Evolutionary conservation across 164 flowering plant genomes (phyloP), one percentile per base, ranked within the genome.

Genomic region (Amborella trichopoda): DNA sequence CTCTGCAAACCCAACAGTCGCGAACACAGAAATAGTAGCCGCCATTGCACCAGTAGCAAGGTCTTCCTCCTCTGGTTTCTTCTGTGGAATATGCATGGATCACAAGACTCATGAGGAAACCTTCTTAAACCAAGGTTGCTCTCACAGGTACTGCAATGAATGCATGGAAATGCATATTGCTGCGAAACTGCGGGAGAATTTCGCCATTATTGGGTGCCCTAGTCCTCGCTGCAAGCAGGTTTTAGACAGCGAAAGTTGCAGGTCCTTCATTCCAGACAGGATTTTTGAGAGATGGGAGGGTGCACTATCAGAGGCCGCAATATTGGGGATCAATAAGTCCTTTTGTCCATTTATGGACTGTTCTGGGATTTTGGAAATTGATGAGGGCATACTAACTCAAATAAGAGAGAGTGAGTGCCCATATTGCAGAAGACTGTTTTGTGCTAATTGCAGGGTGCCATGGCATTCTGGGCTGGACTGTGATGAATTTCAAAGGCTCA

Each of bases 381-480:
- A 63, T 28, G 43, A 23, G 9, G 37, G 23, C 25, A 26, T 56
- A 11, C 48, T 13, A 10, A 10, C 16, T 9, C 6, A 8, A 22
- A 38, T 38, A 38, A 56, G 36, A 46, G 40, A 27, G 26, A 16
- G 46, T 1, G 52, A 46, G 42, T 61, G 65, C 43, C 65, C 60
- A 0, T 9, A 61, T 22, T 54, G 59, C 28, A 13, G 28, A 12
- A 59, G 79, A 44, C 16, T 58, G 49, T 77, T 80, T 28, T 80
- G 83, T 23, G 80, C 55, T 0, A 59, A 58, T 49, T 77, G 81
- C 37, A 62, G 56, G 46, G 66, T 62, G 14, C 52, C 68, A 11
- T 75, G 88, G 83, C 81, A 75, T 50, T 28, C 46, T 2, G 76
- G 52, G 5, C 23, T 73, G 6, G 40, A 1, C 5, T 68, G 74